These are phyloP conservation scores for Syzygium malaccense DNA, from an alignment of 441 rosid genomes.

Conservation along the genomic window DNA sequence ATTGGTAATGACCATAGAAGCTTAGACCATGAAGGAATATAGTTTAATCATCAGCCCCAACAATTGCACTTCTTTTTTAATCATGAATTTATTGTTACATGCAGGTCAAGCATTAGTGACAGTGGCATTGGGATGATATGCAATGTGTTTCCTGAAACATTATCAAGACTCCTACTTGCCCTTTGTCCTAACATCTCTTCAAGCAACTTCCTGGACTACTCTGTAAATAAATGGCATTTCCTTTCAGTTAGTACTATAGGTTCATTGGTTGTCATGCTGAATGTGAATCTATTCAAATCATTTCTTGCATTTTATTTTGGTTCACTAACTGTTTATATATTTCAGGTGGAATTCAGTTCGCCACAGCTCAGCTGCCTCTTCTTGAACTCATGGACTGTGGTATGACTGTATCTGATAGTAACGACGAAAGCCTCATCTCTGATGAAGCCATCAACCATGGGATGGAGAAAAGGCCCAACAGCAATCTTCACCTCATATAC, in stretches of 20 bases:
- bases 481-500: too few species aligned
- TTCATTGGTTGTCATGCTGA: neutral
- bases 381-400: too few species aligned
- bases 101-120: conserved; percentile 91
- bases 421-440: too few species aligned
- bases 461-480: too few species aligned
- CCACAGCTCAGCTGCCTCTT: too few species aligned
- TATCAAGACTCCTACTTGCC: conserved; percentile 78
- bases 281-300: neutral
- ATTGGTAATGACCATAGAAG: neutral
- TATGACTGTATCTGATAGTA: too few species aligned
- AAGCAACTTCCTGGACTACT: conserved; percentile 40
- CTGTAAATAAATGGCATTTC: neutral
- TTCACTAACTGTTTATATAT: too few species aligned
- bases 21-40: neutral
- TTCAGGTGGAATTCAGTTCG: too few species aligned
- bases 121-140: conserved; percentile 95
- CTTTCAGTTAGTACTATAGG: neutral
- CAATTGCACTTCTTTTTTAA: neutral
- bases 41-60: neutral
- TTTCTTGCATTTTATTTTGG: neutral
- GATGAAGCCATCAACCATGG: too few species aligned
- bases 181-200: conserved; percentile 95
- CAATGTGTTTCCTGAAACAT: conserved; percentile 75
- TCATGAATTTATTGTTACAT: conserved; percentile 1